Evolutionary conservation across 2,329 filamentous ascomycete species (phyloP).

Genomic region (Lizonia empirigonia): DNA sequence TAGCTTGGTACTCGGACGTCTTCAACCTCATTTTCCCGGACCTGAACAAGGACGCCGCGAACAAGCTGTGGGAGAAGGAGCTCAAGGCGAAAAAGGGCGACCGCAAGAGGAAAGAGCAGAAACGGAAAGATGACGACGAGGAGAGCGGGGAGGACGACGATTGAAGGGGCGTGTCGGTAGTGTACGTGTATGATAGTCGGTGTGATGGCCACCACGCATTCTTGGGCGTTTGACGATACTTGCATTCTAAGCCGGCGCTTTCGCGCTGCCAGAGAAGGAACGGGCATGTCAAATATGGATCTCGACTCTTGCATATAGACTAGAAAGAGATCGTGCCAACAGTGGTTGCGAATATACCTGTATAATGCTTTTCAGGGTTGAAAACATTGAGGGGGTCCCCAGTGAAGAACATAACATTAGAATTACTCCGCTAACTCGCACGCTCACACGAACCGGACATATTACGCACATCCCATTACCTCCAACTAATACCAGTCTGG

Average conservation of each 20-base stretch:
- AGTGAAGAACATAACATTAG: too few relatives aligned
- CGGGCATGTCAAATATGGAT: background rate
- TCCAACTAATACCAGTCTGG: too few relatives aligned
- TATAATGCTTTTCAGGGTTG: too few relatives aligned
- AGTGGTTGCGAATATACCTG: too few relatives aligned
- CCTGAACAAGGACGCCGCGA: conserved; percentile 74
- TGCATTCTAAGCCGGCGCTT: background rate
- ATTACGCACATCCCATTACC: too few relatives aligned
- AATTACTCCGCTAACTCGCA: too few relatives aligned
- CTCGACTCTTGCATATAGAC: conserved; percentile 14
- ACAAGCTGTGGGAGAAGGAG: conserved; percentile 71
- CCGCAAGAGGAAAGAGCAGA: conserved; percentile 42
- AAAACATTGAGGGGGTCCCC: too few relatives aligned
- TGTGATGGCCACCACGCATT: conserved; percentile 2
- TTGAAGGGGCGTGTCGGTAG: conserved; percentile 19
- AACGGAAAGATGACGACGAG: conserved; percentile 55
- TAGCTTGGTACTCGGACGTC: conserved; percentile 92
- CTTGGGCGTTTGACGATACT: conserved; percentile 4
- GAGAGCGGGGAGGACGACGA: conserved; percentile 43
- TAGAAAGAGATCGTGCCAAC: conserved; percentile 1
- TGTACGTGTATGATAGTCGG: conserved; percentile 2
- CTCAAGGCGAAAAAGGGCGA: conserved; percentile 51
- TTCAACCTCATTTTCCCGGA: conserved; percentile 89
- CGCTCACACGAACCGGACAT: too few relatives aligned
- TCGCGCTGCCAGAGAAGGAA: background rate